phyloP scores from a whole-genome alignment of 2,329 filamentous ascomycete species.

The Colletotrichum abscissum region DNA sequence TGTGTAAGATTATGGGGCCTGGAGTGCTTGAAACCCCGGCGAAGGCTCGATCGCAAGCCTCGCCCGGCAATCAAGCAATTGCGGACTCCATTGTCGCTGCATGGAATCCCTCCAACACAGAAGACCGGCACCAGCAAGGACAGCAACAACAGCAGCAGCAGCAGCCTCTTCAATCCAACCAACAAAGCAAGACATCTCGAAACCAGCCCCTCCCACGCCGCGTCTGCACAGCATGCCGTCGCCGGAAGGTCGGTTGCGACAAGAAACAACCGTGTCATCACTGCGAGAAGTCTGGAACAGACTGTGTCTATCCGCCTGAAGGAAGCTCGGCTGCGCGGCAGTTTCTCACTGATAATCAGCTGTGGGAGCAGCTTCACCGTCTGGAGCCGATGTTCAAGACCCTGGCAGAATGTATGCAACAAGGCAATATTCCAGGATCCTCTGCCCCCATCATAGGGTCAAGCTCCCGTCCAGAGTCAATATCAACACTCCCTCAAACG shows the following conservation, averaged over 20 bases:
- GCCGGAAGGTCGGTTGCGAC: constrained; percentile 8
- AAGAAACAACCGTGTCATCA: constrained; percentile 6
- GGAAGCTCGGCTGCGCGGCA: not conserved
- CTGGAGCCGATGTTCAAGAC: constrained; percentile 16
- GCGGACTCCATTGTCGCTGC: constrained; percentile 7
- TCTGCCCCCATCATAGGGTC: no score
- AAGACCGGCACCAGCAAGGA: no score
- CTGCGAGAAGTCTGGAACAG: constrained; percentile 4
- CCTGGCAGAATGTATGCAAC: constrained; percentile 4
- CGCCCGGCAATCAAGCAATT: not conserved
- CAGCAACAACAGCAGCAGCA: no score
- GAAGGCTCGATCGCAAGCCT: not conserved
- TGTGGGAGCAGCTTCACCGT: constrained; percentile 6
- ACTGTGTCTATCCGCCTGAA: constrained; percentile 4
- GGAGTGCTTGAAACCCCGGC: not conserved
- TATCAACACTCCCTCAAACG: no score
- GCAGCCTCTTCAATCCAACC: no score
- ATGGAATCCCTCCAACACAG: not conserved
- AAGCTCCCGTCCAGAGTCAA: no score
- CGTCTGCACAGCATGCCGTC: constrained; percentile 3
- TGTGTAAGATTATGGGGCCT: no score
- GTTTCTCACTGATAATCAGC: not conserved
- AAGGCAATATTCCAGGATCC: not conserved
- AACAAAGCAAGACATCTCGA: no score
- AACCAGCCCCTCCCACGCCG: not conserved